A percentile compares a stretch with the other conserved stretches of the same genome.
Evolutionary conservation across 164 flowering plant species (phyloP).

Genomic region (Nymphaea thermarum): DNA sequence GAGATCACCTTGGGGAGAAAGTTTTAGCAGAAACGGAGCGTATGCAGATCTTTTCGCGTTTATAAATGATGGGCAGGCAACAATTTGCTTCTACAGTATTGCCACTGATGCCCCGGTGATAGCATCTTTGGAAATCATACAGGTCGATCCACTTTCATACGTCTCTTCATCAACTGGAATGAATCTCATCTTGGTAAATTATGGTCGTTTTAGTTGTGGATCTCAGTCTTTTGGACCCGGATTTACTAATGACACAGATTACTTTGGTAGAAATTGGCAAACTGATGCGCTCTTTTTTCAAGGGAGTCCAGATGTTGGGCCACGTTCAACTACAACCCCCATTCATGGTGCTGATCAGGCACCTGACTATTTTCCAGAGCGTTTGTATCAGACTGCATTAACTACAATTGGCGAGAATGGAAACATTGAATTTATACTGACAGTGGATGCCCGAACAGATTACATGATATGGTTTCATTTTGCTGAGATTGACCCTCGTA

Average conservation of each 20-base stretch:
- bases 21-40: slow-evolving; percentile 45
- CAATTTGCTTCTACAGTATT: slow-evolving; percentile 79
- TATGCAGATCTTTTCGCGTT: slow-evolving; percentile 78
- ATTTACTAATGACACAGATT: slow-evolving; percentile 61
- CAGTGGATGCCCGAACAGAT: slow-evolving; percentile 79
- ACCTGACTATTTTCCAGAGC: slow-evolving; percentile 78
- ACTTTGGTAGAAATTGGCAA: slow-evolving; percentile 86
- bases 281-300: slow-evolving; percentile 33
- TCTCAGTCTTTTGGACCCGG: slow-evolving; percentile 71
- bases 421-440: slow-evolving; percentile 45
- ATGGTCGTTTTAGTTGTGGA: slow-evolving; percentile 68
- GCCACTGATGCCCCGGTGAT: slow-evolving; percentile 92
- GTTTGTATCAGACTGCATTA: slow-evolving; percentile 64
- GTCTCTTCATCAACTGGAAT: slow-evolving; percentile 22
- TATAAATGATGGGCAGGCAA: slow-evolving; percentile 45
- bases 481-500: slow-evolving; percentile 72
- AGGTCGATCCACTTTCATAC: slow-evolving; percentile 56
- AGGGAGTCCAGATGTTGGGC: slow-evolving; percentile 4
- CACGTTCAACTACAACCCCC: slow-evolving; percentile 21
- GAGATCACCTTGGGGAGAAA: slow-evolving; percentile 82
- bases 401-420: slow-evolving; percentile 16
- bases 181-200: slow-evolving; percentile 50
- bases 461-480: slow-evolving; percentile 91
- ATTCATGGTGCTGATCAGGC: slow-evolving; percentile 25
- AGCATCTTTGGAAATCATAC: slow-evolving; percentile 52